These are phyloP conservation scores for Omphalotus olearius DNA, from an alignment of 1,284 basidiomycete genomes.

Conservation along the genomic window DNA sequence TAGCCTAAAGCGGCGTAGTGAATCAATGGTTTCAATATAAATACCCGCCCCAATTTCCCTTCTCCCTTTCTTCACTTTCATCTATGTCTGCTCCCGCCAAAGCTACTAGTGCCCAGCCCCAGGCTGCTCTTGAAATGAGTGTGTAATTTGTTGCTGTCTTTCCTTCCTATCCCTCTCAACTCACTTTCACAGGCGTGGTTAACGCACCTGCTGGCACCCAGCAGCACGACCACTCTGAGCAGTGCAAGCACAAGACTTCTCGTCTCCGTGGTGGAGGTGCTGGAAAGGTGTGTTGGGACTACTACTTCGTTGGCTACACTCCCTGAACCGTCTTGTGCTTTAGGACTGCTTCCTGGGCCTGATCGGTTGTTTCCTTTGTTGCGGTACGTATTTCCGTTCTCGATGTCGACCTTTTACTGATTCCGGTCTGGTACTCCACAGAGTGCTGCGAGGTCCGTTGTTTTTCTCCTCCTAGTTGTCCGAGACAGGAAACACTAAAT, in stretches of 20 bases:
- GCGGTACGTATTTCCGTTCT: constrained; percentile 36
- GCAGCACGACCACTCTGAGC: constrained; percentile 18
- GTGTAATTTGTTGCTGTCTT: constrained; percentile 18
- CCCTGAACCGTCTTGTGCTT: constrained; percentile 7
- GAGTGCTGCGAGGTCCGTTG: constrained; percentile 42
- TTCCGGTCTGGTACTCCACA: constrained; percentile 14
- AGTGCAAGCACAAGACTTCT: constrained; percentile 31
- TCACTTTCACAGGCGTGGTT: constrained; percentile 30
- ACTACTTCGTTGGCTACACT: not conserved
- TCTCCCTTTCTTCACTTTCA: not conserved
- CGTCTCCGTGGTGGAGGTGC: constrained; percentile 61
- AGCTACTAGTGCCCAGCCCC: constrained; percentile 43
- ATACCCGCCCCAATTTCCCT: too few relatives aligned
- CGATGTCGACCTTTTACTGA: not conserved
- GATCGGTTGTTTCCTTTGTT: constrained; percentile 63
- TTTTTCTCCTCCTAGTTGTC: not conserved
- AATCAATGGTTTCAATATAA: too few relatives aligned
- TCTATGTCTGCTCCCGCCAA: constrained; percentile 25
- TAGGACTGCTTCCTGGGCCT: constrained; percentile 59
- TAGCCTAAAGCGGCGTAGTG: too few relatives aligned
- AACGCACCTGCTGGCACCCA: constrained; percentile 29
- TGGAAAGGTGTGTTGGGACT: constrained; percentile 42
- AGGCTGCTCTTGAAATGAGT: constrained; percentile 52
- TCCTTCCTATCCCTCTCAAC: not conserved
- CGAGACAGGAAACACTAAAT: not conserved